Evolutionary conservation across 2,329 filamentous ascomycete genomes (phyloP).

Genomic region (Saccharata proteae): DNA sequence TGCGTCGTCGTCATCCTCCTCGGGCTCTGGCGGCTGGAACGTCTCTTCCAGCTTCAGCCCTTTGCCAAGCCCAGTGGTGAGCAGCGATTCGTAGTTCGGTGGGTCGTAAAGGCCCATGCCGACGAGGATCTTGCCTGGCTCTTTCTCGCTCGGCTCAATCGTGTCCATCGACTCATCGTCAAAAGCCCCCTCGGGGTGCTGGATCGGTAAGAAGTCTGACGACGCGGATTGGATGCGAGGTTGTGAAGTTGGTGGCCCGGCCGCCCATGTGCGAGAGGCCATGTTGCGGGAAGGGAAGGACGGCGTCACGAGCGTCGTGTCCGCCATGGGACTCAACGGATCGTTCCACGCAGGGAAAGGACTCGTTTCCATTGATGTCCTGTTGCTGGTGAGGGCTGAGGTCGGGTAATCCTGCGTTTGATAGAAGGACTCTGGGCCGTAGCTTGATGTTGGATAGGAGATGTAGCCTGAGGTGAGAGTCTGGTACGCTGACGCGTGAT

Average conservation of each 20-base stretch:
- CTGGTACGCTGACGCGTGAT: slow-evolving; percentile 6
- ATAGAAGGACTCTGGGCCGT: slow-evolving; percentile 3
- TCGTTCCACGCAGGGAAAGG: slow-evolving; percentile 6
- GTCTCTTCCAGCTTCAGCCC: slow-evolving; percentile 73
- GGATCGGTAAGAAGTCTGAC: slow-evolving; percentile 39
- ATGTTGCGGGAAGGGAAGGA: slow-evolving; percentile 3
- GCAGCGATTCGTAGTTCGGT: slow-evolving; percentile 47
- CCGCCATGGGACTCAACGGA: not conserved
- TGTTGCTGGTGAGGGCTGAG: slow-evolving; percentile 2
- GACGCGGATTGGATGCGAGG: slow-evolving; percentile 2
- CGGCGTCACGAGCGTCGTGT: not conserved
- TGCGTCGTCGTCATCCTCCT: slow-evolving; percentile 33
- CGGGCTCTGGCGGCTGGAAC: slow-evolving; percentile 50
- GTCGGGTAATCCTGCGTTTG: slow-evolving; percentile 5
- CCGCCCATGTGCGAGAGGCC: not conserved
- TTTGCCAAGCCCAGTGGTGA: slow-evolving; percentile 42
- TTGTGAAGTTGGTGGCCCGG: slow-evolving; percentile 2
- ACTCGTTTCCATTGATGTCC: slow-evolving; percentile 3
- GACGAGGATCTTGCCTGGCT: slow-evolving; percentile 59
- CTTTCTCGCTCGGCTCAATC: slow-evolving; percentile 40
- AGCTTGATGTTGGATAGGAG: not conserved
- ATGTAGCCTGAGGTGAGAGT: slow-evolving; percentile 8
- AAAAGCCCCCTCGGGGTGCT: slow-evolving; percentile 25
- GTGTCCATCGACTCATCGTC: slow-evolving; percentile 29
- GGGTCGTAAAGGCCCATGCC: slow-evolving; percentile 73